phyloP scores from a whole-genome alignment of 441 rosid genomes.

The Adansonia madagascariensis region DNA sequence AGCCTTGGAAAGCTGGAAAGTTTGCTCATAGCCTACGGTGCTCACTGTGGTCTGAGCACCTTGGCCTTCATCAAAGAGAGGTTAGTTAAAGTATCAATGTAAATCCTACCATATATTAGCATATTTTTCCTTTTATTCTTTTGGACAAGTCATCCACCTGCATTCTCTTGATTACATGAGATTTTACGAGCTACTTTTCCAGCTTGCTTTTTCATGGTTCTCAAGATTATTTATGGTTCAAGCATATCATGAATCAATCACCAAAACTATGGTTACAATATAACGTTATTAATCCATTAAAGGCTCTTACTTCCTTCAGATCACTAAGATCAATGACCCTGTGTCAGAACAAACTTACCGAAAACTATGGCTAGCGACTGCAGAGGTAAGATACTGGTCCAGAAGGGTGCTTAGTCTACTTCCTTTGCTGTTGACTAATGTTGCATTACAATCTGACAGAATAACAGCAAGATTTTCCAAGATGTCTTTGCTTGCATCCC shows the following conservation, averaged over 20 bases:
- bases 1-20: conserved; percentile 72
- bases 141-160: not conserved
- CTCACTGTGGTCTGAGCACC: conserved; percentile 79
- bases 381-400: conserved; percentile 43
- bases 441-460: conserved; percentile 31
- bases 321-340: conserved; percentile 58
- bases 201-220: not conserved
- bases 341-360: conserved; percentile 53
- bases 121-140: not conserved
- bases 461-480: conserved; percentile 56
- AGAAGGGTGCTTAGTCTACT: not conserved
- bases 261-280: not conserved
- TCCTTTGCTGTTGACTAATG: conserved; percentile 4
- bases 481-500: conserved; percentile 75
- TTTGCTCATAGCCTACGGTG: conserved; percentile 64
- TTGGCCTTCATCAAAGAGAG: conserved; percentile 60
- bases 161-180: not conserved
- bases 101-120: not conserved
- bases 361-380: conserved; percentile 63
- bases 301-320: conserved; percentile 36
- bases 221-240: not conserved
- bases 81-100: conserved; percentile 32
- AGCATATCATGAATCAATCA: not conserved
- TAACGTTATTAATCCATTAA: not conserved
- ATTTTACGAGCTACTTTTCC: not conserved